Evolutionary conservation across 805 yeast species (phyloP).

Genomic region (Candida cerambycidarum): DNA sequence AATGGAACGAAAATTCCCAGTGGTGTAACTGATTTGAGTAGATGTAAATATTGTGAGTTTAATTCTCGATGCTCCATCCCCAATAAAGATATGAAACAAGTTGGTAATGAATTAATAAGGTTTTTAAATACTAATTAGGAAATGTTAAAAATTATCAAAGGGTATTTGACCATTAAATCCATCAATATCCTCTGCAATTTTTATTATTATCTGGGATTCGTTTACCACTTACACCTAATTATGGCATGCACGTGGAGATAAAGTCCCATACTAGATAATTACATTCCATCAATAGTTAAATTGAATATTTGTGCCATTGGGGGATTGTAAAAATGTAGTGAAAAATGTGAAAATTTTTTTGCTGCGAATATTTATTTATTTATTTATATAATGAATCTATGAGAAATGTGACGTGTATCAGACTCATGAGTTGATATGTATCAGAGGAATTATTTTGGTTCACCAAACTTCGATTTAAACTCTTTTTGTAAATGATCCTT

Average conservation of each 20-base stretch:
- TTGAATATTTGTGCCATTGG: neutral
- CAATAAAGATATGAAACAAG: conserved; percentile 14
- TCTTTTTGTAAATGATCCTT: conserved; percentile 30
- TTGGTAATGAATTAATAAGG: conserved; percentile 10
- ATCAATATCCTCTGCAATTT: conserved; percentile 28
- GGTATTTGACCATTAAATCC: conserved; percentile 12
- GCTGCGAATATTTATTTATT: conserved; percentile 1
- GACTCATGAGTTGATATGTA: no score
- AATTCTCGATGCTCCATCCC: conserved; percentile 26
- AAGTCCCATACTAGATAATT: conserved; percentile 15
- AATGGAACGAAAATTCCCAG: conserved; percentile 53
- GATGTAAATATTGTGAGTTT: conserved; percentile 60
- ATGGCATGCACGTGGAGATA: conserved; percentile 41
- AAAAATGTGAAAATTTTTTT: neutral
- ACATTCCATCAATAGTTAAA: conserved; percentile 3
- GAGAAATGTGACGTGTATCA: neutral
- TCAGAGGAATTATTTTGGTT: neutral
- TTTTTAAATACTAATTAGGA: conserved; percentile 8
- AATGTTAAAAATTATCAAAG: conserved; percentile 30
- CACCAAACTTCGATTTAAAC: conserved; percentile 18
- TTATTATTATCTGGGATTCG: conserved; percentile 37
- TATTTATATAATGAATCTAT: neutral
- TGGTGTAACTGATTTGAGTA: conserved; percentile 38
- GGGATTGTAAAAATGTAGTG: neutral
- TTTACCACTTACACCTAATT: conserved; percentile 38